These are phyloP conservation scores for Atkinsonella hypoxylon DNA, from an alignment of 2,329 filamentous ascomycete genomes.

Conservation along the genomic window DNA sequence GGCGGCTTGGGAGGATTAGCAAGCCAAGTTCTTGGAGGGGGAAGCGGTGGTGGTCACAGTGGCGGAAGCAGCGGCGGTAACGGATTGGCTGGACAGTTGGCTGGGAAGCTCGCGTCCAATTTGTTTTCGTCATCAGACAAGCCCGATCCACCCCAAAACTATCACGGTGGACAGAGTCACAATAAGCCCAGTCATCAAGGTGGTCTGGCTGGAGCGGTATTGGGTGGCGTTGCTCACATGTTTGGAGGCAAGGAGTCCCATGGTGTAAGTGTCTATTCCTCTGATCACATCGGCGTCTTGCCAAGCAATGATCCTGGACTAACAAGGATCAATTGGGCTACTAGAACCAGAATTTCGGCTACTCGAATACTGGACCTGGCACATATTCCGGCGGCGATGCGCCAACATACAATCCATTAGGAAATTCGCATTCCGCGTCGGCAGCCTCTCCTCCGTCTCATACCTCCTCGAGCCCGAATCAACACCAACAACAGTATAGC, in stretches of 20 bases:
- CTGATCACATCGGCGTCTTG: neutral
- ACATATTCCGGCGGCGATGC: conserved; percentile 51
- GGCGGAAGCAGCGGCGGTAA: conserved; percentile 24
- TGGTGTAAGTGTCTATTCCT: conserved; percentile 10
- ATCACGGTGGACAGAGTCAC: conserved; percentile 34
- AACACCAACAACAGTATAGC: conserved; percentile 16
- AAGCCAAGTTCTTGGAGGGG: conserved; percentile 33
- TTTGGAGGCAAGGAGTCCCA: conserved; percentile 32
- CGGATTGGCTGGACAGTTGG: conserved; percentile 39
- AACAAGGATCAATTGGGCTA: neutral
- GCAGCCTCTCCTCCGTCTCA: conserved; percentile 12
- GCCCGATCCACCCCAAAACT: conserved; percentile 32
- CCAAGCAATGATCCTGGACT: conserved; percentile 5
- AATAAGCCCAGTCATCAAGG: conserved; percentile 27
- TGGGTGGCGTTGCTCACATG: conserved; percentile 44
- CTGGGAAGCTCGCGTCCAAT: conserved; percentile 44
- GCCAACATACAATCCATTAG: conserved; percentile 33
- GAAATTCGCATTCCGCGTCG: conserved; percentile 16
- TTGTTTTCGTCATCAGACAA: conserved; percentile 38
- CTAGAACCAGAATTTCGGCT: conserved; percentile 48
- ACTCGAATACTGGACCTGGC: conserved; percentile 42
- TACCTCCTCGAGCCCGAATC: conserved; percentile 15
- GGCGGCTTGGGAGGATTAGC: conserved; percentile 30
- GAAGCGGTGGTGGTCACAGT: conserved; percentile 16
- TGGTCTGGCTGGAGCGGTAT: conserved; percentile 39